Evolutionary conservation across 306 rosid species (phyloP).

Genomic region (Echinosophora koreensis): DNA sequence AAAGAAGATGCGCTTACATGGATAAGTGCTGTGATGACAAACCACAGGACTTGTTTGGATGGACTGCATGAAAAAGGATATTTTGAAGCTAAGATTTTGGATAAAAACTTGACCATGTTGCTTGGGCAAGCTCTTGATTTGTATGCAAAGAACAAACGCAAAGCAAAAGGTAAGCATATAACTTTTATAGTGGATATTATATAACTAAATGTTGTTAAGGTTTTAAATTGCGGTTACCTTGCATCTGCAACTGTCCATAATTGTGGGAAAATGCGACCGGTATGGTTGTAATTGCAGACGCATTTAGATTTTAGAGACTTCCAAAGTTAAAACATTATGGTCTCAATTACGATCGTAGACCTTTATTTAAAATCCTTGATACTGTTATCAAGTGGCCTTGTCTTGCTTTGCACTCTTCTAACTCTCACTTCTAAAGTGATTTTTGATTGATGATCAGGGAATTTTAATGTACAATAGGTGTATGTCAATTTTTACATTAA

Average conservation of each 20-base stretch:
- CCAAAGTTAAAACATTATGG: no score
- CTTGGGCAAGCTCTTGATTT: conserved; percentile 60
- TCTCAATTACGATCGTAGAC: no score
- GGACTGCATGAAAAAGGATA: conserved; percentile 60
- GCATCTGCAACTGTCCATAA: no score
- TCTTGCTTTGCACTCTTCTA: background rate
- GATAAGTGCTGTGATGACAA: conserved; percentile 65
- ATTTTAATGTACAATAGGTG: background rate
- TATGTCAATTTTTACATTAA: conserved; percentile 22
- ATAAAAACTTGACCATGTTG: conserved; percentile 52
- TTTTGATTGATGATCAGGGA: conserved; percentile 10
- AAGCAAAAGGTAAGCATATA: conserved; percentile 36
- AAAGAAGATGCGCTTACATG: conserved; percentile 59
- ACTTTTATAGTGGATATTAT: background rate
- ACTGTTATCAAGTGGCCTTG: conserved; percentile 8
- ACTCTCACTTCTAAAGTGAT: background rate
- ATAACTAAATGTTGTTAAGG: no score
- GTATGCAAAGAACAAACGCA: conserved; percentile 39
- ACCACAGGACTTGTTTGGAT: conserved; percentile 65
- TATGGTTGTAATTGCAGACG: no score
- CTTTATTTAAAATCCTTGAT: background rate
- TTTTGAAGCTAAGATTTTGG: conserved; percentile 31
- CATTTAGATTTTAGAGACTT: no score
- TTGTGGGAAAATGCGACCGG: no score
- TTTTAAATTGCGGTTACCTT: no score